Evolutionary conservation across 1,284 basidiomycete species (phyloP).

Genomic region (Thecaphora thlaspeos): DNA sequence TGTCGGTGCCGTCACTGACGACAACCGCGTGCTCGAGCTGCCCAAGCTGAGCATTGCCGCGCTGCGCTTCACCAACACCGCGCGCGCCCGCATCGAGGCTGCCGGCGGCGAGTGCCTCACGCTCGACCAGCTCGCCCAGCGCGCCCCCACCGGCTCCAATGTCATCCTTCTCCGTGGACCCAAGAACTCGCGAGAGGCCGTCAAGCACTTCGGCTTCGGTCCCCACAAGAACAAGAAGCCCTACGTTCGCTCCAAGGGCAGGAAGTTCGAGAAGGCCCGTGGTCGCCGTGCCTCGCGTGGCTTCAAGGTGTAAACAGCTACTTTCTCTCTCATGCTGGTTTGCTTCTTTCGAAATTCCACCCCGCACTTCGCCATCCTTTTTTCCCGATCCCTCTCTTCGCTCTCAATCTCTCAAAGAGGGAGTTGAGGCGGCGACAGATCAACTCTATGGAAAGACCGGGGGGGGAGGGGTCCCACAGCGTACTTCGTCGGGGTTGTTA

Average conservation of each 20-base stretch:
- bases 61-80: constrained; percentile 88
- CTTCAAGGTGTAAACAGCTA: constrained; percentile 56
- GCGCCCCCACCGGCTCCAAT: constrained; percentile 91
- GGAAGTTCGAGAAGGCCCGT: constrained; percentile 71
- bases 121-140: constrained; percentile 91
- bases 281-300: constrained; percentile 60
- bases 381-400: too few relatives aligned
- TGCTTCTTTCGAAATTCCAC: too few relatives aligned
- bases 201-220: constrained; percentile 80
- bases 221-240: constrained; percentile 76
- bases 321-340: background rate
- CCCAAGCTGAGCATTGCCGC: constrained; percentile 94
- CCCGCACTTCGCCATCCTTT: too few relatives aligned
- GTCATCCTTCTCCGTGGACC: constrained; percentile 88
- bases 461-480: too few relatives aligned
- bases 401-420: too few relatives aligned
- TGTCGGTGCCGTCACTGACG: constrained; percentile 93
- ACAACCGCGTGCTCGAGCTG: constrained; percentile 80
- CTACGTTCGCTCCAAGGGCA: constrained; percentile 87
- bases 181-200: constrained; percentile 88
- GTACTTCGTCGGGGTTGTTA: too few relatives aligned
- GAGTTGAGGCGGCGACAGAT: too few relatives aligned
- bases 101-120: constrained; percentile 93
- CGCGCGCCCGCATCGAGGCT: constrained; percentile 89
- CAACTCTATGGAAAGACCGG: too few relatives aligned